A percentile compares a stretch with the other conserved stretches of the same genome.
Conservation (phyloP, 2,329 filamentous ascomycete genomes). For the Annulohypoxylon truncatum region DNA sequence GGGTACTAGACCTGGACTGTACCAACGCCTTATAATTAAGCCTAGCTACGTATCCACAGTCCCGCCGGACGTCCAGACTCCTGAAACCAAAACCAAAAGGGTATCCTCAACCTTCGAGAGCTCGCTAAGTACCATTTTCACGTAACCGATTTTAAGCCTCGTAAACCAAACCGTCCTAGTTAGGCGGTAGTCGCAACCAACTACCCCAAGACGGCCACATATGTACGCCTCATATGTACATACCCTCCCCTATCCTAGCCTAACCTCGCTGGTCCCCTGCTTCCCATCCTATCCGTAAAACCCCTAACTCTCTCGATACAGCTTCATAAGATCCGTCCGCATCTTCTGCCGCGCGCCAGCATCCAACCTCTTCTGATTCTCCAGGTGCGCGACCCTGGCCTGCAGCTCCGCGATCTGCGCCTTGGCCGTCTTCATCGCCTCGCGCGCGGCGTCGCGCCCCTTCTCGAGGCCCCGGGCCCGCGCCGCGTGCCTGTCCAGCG, state of each 20-base stretch:
- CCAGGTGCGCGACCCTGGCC: constrained; percentile 53
- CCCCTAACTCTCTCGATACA: constrained; percentile 43
- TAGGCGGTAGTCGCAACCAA: background rate
- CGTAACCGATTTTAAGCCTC: background rate
- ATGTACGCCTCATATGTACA: background rate
- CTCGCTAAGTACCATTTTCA: background rate
- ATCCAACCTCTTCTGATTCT: constrained; percentile 52
- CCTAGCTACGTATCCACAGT: background rate
- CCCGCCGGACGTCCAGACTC: background rate
- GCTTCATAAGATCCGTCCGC: constrained; percentile 54
- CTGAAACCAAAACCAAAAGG: constrained; percentile 4
- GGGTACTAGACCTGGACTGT: background rate
- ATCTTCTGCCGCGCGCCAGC: constrained; percentile 53
- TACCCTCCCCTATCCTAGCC: too few relatives aligned
- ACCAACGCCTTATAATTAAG: background rate
- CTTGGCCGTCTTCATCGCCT: constrained; percentile 72
- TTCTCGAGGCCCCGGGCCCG: constrained; percentile 70
- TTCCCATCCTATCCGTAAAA: background rate
- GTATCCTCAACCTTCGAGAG: constrained; percentile 13
- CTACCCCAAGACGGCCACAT: background rate
- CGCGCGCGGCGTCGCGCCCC: constrained; percentile 74
- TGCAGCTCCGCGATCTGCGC: constrained; percentile 54
- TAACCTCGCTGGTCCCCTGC: too few relatives aligned
- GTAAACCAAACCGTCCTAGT: background rate
- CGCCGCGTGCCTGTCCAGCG: constrained; percentile 67